A percentile compares a stretch with the other conserved stretches of the same genome.
phyloP scores from a whole-genome alignment of 345 rosid genomes.

The Lumnitzera racemosa region DNA sequence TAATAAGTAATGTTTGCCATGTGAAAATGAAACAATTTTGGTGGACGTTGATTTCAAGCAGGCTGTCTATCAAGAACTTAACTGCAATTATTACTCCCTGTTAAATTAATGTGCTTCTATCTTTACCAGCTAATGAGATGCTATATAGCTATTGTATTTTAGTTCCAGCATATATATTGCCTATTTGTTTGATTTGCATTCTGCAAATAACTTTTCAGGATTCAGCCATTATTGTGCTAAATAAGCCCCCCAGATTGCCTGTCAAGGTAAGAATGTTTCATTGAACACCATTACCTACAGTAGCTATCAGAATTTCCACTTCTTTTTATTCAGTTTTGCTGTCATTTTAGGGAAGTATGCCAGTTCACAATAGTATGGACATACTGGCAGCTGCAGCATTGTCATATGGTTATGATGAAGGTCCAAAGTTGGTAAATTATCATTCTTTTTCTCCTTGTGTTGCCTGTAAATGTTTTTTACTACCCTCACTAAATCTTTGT shows the following conservation, averaged over 20 bases:
- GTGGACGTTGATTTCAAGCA: too few species aligned
- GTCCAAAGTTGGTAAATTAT: conserved; percentile 72
- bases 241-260: conserved; percentile 87
- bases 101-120: too few species aligned
- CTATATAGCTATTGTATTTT: too few species aligned
- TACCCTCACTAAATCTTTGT: neutral
- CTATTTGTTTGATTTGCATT: too few species aligned
- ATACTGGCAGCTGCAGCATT: conserved; percentile 92
- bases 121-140: too few species aligned
- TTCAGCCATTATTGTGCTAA: conserved; percentile 69
- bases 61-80: too few species aligned
- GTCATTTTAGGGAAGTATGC: conserved; percentile 53
- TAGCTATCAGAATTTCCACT: neutral
- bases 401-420: conserved; percentile 69
- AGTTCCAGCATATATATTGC: too few species aligned
- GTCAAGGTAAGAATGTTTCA: conserved; percentile 51
- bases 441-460: neutral
- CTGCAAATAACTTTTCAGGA: conserved; percentile 32
- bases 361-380: conserved; percentile 94
- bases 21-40: too few species aligned
- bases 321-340: neutral
- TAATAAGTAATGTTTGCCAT: too few species aligned
- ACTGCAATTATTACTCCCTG: too few species aligned
- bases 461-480: neutral
- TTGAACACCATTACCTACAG: neutral